A percentile compares a stretch with the other conserved stretches of the same genome.
Evolutionary conservation across 192 early-diverging fungal genomes (phyloP).

Genomic region (Backusella australiensis): DNA sequence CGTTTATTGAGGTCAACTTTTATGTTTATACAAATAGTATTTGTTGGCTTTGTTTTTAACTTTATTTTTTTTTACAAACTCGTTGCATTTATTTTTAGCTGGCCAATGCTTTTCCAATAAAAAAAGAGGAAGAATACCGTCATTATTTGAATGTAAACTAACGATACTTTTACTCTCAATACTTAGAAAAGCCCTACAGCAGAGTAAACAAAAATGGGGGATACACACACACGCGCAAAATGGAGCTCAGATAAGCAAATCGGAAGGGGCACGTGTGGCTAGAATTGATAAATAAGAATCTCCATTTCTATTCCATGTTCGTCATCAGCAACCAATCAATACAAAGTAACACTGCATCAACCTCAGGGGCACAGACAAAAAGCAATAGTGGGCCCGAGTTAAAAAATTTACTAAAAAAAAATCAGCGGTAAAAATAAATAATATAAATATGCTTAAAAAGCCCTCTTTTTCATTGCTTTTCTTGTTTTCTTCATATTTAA

Average conservation of each 20-base stretch:
- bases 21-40: background rate
- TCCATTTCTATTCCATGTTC: background rate
- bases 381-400: constrained; percentile 5
- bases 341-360: background rate
- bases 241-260: background rate
- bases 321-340: constrained; percentile 2
- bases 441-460: background rate
- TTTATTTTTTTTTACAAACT: background rate
- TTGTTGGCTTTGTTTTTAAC: background rate
- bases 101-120: background rate
- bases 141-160: background rate
- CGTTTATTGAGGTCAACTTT: background rate
- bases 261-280: constrained; percentile 6
- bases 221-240: background rate
- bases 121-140: background rate
- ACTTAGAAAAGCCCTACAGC: background rate
- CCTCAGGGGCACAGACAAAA: constrained; percentile 1
- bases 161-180: background rate
- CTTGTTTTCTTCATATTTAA: background rate
- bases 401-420: constrained; percentile 7
- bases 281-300: background rate
- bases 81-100: background rate
- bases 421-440: background rate
- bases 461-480: background rate
- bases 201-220: constrained; percentile 4